phyloP scores from a whole-genome alignment of 2,329 filamentous ascomycete species.

The Coleophoma cylindrospora region DNA sequence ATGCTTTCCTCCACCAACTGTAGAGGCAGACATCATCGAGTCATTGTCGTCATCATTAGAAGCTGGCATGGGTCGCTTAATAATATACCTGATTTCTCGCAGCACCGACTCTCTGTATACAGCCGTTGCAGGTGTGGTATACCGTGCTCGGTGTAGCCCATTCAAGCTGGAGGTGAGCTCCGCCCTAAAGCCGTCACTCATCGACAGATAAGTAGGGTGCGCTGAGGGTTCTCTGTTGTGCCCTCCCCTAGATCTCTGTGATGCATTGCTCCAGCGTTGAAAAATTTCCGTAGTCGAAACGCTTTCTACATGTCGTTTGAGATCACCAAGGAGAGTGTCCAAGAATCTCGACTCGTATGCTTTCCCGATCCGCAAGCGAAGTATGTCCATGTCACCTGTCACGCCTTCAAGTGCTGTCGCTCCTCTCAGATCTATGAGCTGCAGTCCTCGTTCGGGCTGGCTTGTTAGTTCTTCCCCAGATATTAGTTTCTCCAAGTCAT shows the following conservation, averaged over 20 bases:
- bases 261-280: conserved; percentile 77
- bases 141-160: conserved; percentile 76
- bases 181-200: conserved; percentile 64
- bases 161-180: conserved; percentile 66
- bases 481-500: conserved; percentile 74
- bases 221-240: conserved; percentile 62
- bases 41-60: conserved; percentile 92
- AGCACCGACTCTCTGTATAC: conserved; percentile 80
- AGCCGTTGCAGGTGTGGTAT: conserved; percentile 75
- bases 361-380: conserved; percentile 79
- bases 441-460: conserved; percentile 17
- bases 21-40: conserved; percentile 82
- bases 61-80: conserved; percentile 80
- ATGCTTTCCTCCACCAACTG: conserved; percentile 61
- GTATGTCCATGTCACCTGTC: conserved; percentile 66
- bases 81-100: conserved; percentile 80
- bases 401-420: conserved; percentile 78
- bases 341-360: conserved; percentile 81
- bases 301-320: conserved; percentile 72
- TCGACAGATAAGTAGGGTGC: conserved; percentile 74
- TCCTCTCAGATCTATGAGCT: conserved; percentile 64
- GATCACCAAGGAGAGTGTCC: conserved; percentile 69
- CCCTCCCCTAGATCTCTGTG: conserved; percentile 64
- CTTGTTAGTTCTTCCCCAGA: conserved; percentile 54
- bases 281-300: conserved; percentile 71